Conservation (phyloP, 2,329 filamentous ascomycete species). For the Ilyonectria robusta region DNA sequence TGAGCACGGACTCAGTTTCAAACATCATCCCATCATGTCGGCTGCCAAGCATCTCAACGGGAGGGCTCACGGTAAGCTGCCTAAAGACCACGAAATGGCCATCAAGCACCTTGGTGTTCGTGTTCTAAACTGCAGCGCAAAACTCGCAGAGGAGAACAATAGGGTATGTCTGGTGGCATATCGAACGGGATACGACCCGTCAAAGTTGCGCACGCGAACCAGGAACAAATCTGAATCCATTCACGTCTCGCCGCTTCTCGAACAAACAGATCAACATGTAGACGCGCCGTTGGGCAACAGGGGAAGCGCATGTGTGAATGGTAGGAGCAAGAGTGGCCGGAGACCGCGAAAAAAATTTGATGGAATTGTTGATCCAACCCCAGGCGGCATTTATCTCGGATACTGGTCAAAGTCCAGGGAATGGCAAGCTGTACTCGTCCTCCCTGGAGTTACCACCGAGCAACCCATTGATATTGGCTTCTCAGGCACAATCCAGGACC, state of each 20-base stretch:
- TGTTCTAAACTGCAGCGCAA: slow-evolving; percentile 16
- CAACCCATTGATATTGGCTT: background rate
- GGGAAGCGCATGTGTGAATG: too few relatives aligned
- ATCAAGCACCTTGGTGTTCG: slow-evolving; percentile 9
- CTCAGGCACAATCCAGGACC: background rate
- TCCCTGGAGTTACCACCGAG: slow-evolving; percentile 10
- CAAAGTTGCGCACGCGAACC: too few relatives aligned
- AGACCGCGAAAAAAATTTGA: background rate
- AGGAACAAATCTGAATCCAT: background rate
- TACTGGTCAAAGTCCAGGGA: slow-evolving; percentile 3
- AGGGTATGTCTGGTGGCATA: too few relatives aligned
- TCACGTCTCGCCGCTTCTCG: background rate
- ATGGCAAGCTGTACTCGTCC: slow-evolving; percentile 19
- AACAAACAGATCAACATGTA: too few relatives aligned
- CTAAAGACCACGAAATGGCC: background rate
- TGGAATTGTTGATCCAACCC: slow-evolving; percentile 14
- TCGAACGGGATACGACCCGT: too few relatives aligned
- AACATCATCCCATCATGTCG: slow-evolving; percentile 1
- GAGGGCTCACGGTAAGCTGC: background rate
- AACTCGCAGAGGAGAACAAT: slow-evolving; percentile 20
- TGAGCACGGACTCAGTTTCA: slow-evolving; percentile 13
- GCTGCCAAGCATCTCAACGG: slow-evolving; percentile 21
- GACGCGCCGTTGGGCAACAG: too few relatives aligned
- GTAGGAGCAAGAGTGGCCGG: background rate
- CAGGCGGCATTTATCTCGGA: slow-evolving; percentile 18